phyloP scores from a whole-genome alignment of 306 rosid species.

The Herpetospermum pedunculosum region DNA sequence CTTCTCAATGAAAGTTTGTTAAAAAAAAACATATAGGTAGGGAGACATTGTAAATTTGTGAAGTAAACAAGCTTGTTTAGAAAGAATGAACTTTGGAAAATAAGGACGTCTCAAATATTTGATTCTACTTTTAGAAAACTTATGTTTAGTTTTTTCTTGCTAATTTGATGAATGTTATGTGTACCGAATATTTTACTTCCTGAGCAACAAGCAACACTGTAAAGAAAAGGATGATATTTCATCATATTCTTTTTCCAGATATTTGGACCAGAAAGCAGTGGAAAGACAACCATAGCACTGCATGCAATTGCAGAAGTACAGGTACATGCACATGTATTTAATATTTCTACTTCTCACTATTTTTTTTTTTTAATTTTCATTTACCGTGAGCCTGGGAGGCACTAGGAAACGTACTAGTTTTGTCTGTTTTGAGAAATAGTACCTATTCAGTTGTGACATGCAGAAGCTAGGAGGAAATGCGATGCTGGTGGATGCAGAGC shows the following conservation, averaged over 20 bases:
- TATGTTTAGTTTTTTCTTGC: not conserved
- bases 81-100: not conserved
- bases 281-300: constrained; percentile 94
- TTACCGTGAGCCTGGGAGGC: not conserved
- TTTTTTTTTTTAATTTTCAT: constrained; percentile 11
- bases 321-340: constrained; percentile 35
- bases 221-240: not conserved
- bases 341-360: constrained; percentile 7
- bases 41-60: not conserved
- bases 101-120: not conserved
- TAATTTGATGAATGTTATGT: not conserved
- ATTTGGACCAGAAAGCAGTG: constrained; percentile 98
- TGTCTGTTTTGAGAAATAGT: constrained; percentile 13
- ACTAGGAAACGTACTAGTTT: not conserved
- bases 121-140: not conserved
- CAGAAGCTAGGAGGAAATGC: constrained; percentile 98
- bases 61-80: not conserved
- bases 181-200: not conserved
- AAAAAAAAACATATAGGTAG: not conserved
- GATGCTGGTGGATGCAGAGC: constrained; percentile 99
- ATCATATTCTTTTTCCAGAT: constrained; percentile 37
- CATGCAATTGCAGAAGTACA: constrained; percentile 99
- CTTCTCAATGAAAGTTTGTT: too few species aligned
- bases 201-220: not conserved
- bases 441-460: constrained; percentile 21